Evolutionary conservation across 208 protist species (phyloP).

Genomic region (Leishmania gerbilli): DNA sequence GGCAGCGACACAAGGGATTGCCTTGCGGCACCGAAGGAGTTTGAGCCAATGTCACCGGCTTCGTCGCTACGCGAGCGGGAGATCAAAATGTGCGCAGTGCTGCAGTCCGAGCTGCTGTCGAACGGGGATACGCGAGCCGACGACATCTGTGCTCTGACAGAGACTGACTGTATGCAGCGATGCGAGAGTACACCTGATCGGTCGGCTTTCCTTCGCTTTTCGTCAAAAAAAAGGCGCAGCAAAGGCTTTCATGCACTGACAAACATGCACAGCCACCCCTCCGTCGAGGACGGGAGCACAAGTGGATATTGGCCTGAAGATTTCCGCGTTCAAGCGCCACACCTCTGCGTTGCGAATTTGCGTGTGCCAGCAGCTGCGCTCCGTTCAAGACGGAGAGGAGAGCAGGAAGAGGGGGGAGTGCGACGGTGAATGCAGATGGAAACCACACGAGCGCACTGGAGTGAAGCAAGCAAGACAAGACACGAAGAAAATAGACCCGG

Average conservation of each 20-base stretch:
- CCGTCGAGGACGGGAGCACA: not conserved
- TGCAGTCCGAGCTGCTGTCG: constrained; percentile 53
- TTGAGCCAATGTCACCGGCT: not conserved
- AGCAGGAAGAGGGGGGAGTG: not conserved
- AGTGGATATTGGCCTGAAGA: not conserved
- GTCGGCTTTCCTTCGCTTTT: not conserved
- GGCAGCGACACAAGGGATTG: not conserved
- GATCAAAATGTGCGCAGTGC: not conserved
- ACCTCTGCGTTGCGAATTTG: not conserved
- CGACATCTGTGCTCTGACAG: constrained; percentile 23
- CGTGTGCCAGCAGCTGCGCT: not conserved
- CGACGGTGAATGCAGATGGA: not conserved
- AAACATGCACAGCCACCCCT: not conserved
- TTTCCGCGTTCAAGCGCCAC: not conserved
- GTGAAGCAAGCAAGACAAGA: not conserved
- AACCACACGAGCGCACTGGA: not conserved
- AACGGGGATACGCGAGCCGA: constrained; percentile 34
- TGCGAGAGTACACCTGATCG: not conserved
- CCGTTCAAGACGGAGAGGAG: not conserved
- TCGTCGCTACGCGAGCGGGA: constrained; percentile 7
- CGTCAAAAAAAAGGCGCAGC: not conserved
- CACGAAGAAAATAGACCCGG: not conserved
- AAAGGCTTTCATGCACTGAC: not conserved
- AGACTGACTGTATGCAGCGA: not conserved
- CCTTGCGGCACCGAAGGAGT: constrained; percentile 1